phyloP scores from a whole-genome alignment of 202 grass and related monocot genomes.

The Bolboschoenoplectus hybrid region DNA sequence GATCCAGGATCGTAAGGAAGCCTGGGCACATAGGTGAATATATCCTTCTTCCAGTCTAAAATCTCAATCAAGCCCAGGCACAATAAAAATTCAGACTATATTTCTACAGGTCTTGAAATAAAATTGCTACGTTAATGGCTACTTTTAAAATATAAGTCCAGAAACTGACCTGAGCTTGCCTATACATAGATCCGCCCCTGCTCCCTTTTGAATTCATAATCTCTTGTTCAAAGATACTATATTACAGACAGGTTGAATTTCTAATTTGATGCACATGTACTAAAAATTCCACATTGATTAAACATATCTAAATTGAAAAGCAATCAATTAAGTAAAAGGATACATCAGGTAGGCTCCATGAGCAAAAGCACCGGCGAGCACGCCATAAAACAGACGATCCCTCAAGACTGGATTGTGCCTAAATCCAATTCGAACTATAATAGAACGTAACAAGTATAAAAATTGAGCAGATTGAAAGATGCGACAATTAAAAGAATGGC shows the following conservation, averaged over 20 bases:
- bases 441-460: background rate
- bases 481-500: background rate
- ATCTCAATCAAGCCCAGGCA: too few species aligned
- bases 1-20: too few species aligned
- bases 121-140: too few species aligned
- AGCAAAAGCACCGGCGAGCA: constrained; percentile 80
- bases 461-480: constrained; percentile 28
- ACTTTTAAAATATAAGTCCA: too few species aligned
- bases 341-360: constrained; percentile 94
- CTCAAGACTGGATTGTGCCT: constrained; percentile 81
- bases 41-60: too few species aligned
- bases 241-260: background rate
- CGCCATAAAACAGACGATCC: constrained; percentile 90
- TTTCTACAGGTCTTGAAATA: too few species aligned
- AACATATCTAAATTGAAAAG: background rate
- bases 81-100: too few species aligned
- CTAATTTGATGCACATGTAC: background rate
- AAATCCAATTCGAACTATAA: constrained; percentile 80
- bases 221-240: background rate
- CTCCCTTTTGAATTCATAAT: background rate
- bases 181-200: too few species aligned
- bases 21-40: too few species aligned
- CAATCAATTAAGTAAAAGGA: constrained; percentile 29
- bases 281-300: background rate
- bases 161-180: too few species aligned